A percentile compares a stretch with the other conserved stretches of the same genome.
phyloP scores from a whole-genome alignment of 1,284 basidiomycete genomes.

The Flammula alnicola region DNA sequence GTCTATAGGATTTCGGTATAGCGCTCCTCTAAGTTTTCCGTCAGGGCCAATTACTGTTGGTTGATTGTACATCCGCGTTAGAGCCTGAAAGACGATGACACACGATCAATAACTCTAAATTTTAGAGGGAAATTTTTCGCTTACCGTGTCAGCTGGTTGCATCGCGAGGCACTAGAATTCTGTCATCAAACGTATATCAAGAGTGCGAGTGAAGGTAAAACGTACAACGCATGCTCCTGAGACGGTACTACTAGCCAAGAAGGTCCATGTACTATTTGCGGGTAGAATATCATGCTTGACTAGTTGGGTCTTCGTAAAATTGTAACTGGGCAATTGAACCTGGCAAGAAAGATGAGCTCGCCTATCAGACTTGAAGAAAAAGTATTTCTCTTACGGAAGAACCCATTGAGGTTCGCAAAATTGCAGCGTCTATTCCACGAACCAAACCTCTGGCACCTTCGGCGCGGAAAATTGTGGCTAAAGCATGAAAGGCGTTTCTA shows the following conservation, averaged over 20 bases:
- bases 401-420: constrained; percentile 94
- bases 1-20: constrained; percentile 93
- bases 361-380: neutral
- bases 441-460: constrained; percentile 84
- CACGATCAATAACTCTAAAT: too few relatives aligned
- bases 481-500: constrained; percentile 80
- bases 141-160: constrained; percentile 87
- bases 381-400: constrained; percentile 61
- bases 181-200: constrained; percentile 7
- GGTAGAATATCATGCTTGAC: constrained; percentile 67
- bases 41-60: constrained; percentile 76
- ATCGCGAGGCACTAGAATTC: constrained; percentile 75
- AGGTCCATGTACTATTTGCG: constrained; percentile 84
- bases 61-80: constrained; percentile 98
- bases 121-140: too few relatives aligned
- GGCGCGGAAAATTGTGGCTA: constrained; percentile 77
- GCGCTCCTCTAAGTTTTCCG: constrained; percentile 74
- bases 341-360: constrained; percentile 30
- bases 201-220: constrained; percentile 20
- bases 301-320: constrained; percentile 85
- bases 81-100: constrained; percentile 56
- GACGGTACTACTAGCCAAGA: constrained; percentile 85
- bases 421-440: constrained; percentile 92
- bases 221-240: constrained; percentile 92
- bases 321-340: constrained; percentile 96